Evolutionary conservation across 1,139 yeast species (phyloP).

Genomic region (Taphrina sp.): DNA sequence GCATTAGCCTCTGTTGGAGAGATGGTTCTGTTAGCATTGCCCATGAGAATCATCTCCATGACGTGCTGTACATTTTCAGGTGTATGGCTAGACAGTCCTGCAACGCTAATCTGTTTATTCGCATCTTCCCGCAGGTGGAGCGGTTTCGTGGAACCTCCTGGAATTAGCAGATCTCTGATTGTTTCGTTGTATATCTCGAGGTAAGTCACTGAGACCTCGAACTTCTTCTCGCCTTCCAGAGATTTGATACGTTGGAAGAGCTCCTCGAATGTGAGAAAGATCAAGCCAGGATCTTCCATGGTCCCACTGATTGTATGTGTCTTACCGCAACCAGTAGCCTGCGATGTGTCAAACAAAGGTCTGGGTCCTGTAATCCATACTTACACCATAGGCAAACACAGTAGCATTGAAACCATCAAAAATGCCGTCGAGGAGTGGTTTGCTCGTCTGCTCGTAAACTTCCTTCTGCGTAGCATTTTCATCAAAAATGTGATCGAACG

Average conservation of each 20-base stretch:
- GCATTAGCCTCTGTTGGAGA: constrained; percentile 84
- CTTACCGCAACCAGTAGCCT: constrained; percentile 97
- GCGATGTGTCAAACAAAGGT: too few relatives aligned
- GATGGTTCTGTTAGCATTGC: constrained; percentile 74
- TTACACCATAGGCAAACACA: constrained; percentile 82
- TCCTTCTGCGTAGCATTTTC: constrained; percentile 51
- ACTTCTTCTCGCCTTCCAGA: constrained; percentile 43
- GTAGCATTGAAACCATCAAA: constrained; percentile 85
- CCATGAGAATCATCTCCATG: constrained; percentile 58
- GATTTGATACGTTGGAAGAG: constrained; percentile 56
- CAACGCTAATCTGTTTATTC: constrained; percentile 63
- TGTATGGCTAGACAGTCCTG: constrained; percentile 67
- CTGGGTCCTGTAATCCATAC: too few relatives aligned
- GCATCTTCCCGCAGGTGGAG: constrained; percentile 72
- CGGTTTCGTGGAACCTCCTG: constrained; percentile 44
- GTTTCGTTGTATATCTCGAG: constrained; percentile 90
- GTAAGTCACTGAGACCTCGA: constrained; percentile 62
- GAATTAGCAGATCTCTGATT: constrained; percentile 66
- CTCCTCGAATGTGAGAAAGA: constrained; percentile 68
- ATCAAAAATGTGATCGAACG: constrained; percentile 73
- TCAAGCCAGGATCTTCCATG: constrained; percentile 67
- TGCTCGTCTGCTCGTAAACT: constrained; percentile 60
- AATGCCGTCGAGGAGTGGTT: constrained; percentile 62
- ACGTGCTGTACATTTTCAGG: constrained; percentile 51
- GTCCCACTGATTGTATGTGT: constrained; percentile 83